phyloP scores from a whole-genome alignment of 2,329 filamentous ascomycete genomes.

The Trichoderma semiorbis region DNA sequence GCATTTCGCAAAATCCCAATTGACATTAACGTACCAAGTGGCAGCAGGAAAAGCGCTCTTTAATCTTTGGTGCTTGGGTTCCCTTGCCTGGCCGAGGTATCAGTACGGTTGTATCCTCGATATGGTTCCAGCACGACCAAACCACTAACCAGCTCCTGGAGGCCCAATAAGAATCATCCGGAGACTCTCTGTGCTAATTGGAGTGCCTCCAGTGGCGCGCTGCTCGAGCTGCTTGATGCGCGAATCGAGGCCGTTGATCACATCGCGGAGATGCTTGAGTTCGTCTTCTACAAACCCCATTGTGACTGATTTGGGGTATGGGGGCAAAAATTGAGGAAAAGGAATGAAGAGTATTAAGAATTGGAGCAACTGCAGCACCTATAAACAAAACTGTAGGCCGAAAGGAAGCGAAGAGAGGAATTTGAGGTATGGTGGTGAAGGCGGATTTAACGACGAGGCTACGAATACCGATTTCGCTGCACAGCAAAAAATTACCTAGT shows the following conservation, averaged over 20 bases:
- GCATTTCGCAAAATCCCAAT: background rate
- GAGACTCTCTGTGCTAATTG: constrained; percentile 59
- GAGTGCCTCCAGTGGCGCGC: constrained; percentile 57
- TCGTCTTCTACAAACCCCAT: constrained; percentile 90
- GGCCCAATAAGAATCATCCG: constrained; percentile 98
- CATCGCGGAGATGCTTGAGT: constrained; percentile 78
- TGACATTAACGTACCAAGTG: constrained; percentile 73
- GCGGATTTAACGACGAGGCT: background rate
- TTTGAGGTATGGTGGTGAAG: background rate
- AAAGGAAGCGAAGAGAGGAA: background rate
- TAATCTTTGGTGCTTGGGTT: constrained; percentile 96
- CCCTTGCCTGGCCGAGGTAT: constrained; percentile 76
- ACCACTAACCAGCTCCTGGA: constrained; percentile 81
- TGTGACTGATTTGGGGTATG: constrained; percentile 23
- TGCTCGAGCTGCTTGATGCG: constrained; percentile 83
- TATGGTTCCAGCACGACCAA: background rate
- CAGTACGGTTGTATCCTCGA: background rate
- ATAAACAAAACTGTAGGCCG: background rate
- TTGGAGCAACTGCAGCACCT: background rate
- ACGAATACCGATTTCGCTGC: background rate
- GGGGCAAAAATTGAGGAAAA: background rate
- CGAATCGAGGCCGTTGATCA: constrained; percentile 78
- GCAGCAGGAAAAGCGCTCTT: constrained; percentile 96
- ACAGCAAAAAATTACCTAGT: background rate
- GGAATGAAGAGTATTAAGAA: background rate